Percentiles rank a stretch among this genome's conserved stretches.
Evolutionary conservation across 768 basidiomycete genomes (phyloP).

Genomic region (Xerocomus spinulosus): DNA sequence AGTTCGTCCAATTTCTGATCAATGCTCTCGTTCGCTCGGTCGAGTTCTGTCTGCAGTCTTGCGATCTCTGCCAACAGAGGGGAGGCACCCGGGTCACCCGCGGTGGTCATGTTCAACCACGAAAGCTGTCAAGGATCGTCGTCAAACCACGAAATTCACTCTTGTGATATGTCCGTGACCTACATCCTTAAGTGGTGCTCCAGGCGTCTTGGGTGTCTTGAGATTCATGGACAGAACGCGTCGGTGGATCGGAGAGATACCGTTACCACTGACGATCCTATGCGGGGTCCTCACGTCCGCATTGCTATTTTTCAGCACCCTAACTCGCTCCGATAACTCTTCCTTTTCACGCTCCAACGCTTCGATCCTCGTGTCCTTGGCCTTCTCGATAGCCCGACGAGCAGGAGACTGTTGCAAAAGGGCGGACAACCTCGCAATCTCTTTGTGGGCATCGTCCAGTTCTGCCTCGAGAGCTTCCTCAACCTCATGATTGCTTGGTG

Average conservation of each 20-base stretch:
- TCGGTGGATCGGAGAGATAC: slow-evolving; percentile 74
- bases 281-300: slow-evolving; percentile 55
- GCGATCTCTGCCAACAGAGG: slow-evolving; percentile 70
- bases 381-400: slow-evolving; percentile 71
- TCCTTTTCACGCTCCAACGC: slow-evolving; percentile 73
- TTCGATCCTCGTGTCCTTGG: slow-evolving; percentile 71
- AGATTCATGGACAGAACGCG: slow-evolving; percentile 66
- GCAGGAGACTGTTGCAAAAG: slow-evolving; percentile 69
- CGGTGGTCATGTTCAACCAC: slow-evolving; percentile 61
- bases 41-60: slow-evolving; percentile 70
- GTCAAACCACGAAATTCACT: slow-evolving; percentile 5
- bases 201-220: slow-evolving; percentile 70
- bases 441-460: slow-evolving; percentile 70
- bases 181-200: slow-evolving; percentile 74
- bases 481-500: slow-evolving; percentile 46
- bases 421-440: slow-evolving; percentile 66
- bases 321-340: slow-evolving; percentile 68
- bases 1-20: slow-evolving; percentile 87
- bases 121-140: slow-evolving; percentile 47
- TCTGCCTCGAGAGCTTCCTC: slow-evolving; percentile 65
- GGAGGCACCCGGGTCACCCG: slow-evolving; percentile 48
- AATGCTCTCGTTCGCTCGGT: slow-evolving; percentile 75
- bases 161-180: slow-evolving; percentile 20
- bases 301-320: slow-evolving; percentile 48
- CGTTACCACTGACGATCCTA: slow-evolving; percentile 49